A percentile compares a stretch with the other conserved stretches of the same genome.
Conservation (phyloP, 2,329 filamentous ascomycete genomes). For the Thielaviopsis ethacetica region DNA sequence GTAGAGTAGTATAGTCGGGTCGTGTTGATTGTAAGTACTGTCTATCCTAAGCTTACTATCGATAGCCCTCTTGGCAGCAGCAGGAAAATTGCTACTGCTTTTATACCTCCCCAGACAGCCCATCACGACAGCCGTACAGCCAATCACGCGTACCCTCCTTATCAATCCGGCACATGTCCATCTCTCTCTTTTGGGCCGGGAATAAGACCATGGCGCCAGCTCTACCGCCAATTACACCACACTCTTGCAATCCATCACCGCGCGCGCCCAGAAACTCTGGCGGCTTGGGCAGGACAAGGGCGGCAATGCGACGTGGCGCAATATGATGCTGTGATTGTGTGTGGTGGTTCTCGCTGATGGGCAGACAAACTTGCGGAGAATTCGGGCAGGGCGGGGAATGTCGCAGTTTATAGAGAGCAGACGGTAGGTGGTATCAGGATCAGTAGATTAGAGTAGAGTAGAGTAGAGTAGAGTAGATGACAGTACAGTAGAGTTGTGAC, state of each 20-base stretch:
- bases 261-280: background rate
- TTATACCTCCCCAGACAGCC: background rate
- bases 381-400: background rate
- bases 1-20: background rate
- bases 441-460: too few species aligned
- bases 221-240: background rate
- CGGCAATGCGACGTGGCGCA: background rate
- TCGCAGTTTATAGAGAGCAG: background rate
- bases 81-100: background rate
- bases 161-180: background rate
- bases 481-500: too few species aligned
- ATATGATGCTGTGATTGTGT: background rate
- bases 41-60: too few species aligned
- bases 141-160: background rate
- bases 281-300: background rate
- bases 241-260: background rate
- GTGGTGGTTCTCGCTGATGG: background rate
- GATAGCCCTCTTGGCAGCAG: background rate
- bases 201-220: background rate
- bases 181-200: background rate
- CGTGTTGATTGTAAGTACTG: too few species aligned
- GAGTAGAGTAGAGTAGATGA: too few species aligned
- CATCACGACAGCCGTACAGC: background rate
- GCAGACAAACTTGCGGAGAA: background rate
- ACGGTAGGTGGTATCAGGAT: too few species aligned